Percentiles rank a stretch among this genome's conserved stretches.
phyloP scores from a whole-genome alignment of 495 filamentous ascomycete species.

The Penicillium waksmanii region DNA sequence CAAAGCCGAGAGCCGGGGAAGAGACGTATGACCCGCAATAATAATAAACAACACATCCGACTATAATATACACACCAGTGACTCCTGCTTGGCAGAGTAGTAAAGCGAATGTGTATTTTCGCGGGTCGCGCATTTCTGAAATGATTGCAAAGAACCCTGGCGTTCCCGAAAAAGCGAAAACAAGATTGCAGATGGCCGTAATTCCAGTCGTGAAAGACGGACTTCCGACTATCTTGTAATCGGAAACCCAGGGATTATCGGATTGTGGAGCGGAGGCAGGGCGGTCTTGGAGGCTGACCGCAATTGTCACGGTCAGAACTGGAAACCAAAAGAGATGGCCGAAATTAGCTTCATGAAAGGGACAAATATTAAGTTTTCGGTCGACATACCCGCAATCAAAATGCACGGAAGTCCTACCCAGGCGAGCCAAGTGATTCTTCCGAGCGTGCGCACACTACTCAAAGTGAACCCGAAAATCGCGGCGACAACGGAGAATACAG shows the following conservation, averaged over 20 bases:
- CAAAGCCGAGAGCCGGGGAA: slow-evolving; percentile 69
- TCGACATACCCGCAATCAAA: neutral
- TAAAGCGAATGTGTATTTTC: slow-evolving; percentile 60
- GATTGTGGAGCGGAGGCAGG: slow-evolving; percentile 31
- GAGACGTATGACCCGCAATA: slow-evolving; percentile 66
- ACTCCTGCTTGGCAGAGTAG: slow-evolving; percentile 41
- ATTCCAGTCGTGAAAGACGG: slow-evolving; percentile 39
- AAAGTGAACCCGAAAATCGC: neutral
- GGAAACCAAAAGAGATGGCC: slow-evolving; percentile 38
- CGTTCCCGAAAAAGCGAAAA: slow-evolving; percentile 63
- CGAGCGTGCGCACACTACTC: slow-evolving; percentile 2
- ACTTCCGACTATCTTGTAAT: slow-evolving; percentile 27
- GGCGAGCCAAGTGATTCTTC: slow-evolving; percentile 3
- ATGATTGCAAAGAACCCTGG: slow-evolving; percentile 70
- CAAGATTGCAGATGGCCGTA: slow-evolving; percentile 65
- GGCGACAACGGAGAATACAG: slow-evolving; percentile 1
- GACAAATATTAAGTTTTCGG: slow-evolving; percentile 9
- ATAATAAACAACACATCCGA: slow-evolving; percentile 67
- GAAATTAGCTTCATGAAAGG: slow-evolving; percentile 36
- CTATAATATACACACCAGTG: slow-evolving; percentile 64
- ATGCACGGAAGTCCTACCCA: slow-evolving; percentile 4
- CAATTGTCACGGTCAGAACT: slow-evolving; percentile 69
- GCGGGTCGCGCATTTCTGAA: slow-evolving; percentile 71
- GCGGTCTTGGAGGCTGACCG: slow-evolving; percentile 52
- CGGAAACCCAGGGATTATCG: slow-evolving; percentile 23